These are phyloP conservation scores for Hortaea sp. DNA, from an alignment of 2,329 filamentous ascomycete species.

Conservation along the genomic window DNA sequence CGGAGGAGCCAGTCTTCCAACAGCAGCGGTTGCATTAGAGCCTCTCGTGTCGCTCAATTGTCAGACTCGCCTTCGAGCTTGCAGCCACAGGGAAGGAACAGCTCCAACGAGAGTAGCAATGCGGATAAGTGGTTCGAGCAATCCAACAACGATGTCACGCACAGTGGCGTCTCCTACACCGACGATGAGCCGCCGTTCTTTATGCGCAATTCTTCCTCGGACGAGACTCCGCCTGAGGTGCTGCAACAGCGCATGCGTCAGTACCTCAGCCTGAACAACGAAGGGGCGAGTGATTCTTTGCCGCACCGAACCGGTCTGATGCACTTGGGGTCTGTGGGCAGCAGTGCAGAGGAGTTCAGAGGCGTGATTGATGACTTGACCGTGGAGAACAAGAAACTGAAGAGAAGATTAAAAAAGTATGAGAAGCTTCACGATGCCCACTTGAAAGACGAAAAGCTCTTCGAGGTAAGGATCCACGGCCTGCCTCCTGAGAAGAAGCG, in stretches of 20 bases:
- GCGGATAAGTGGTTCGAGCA: conserved; percentile 43
- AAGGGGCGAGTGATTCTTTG: conserved; percentile 11
- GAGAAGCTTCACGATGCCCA: conserved; percentile 57
- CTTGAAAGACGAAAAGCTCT: conserved; percentile 64
- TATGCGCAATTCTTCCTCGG: conserved; percentile 29
- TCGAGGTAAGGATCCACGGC: conserved; percentile 72
- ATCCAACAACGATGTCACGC: conserved; percentile 37
- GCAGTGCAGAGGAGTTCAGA: conserved; percentile 63
- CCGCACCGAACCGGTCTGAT: conserved; percentile 29
- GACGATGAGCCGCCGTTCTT: conserved; percentile 37
- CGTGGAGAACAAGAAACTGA: conserved; percentile 70
- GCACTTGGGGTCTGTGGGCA: conserved; percentile 36
- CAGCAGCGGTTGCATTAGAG: conserved; percentile 5
- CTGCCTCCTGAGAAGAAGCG: conserved; percentile 62
- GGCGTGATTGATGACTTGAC: conserved; percentile 83
- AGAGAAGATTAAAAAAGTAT: conserved; percentile 61
- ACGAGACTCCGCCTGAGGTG: conserved; percentile 31
- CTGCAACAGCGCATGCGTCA: conserved; percentile 1
- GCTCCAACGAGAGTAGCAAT: conserved; percentile 42
- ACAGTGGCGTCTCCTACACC: conserved; percentile 27
- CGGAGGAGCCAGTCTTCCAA: conserved; percentile 12
- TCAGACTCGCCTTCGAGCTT: conserved; percentile 30
- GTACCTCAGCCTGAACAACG: neutral
- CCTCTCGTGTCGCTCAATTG: conserved; percentile 1
- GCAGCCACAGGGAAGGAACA: conserved; percentile 29